Evolutionary conservation across 441 rosid genomes (phyloP), one percentile per base, ranked within the genome.

Genomic region (Corymbia calophylla): DNA sequence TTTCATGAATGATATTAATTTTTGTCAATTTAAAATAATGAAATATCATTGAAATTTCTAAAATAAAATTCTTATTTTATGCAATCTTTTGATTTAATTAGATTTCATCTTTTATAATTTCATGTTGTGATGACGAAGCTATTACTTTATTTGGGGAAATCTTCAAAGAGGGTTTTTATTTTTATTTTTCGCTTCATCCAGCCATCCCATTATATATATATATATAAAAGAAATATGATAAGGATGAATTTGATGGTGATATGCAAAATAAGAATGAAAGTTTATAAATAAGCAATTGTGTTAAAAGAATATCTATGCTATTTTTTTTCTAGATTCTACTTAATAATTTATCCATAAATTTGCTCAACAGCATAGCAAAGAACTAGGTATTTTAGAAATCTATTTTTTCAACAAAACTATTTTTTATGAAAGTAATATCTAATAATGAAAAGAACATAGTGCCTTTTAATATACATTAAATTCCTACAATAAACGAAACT

Each of bases 321-420:
- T 21, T 56, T 56, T 56, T 56, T 56, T 56, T 56, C 4, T 3
- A 58, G 13, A 23, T 9, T 23, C 1, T 25, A 23, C 5, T 23
- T 0, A 6, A 58, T 29, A 21, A 58, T 58, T 58, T 58, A 58
- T 58, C 12, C 29, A 58, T 58, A 39, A 58, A 58, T 58, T 23
- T 58, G 29, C 5, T 23, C 12, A 9, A 23, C 14, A 58, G 5
- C 44, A 35, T 68, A 18, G 14, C 32, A 68, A 68, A 68, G 8
- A 68, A 3, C 47, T 68, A 32, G 6, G 1, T 32, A 15, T 68
- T 23, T 68, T 68, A 19, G 25, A 68, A 68, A 10, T 68, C 6
- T 70, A 2, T 19, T 15, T 21, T 70, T 35, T 70, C 0, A 0
- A 70, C 0, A 18, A 35, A 70, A 70, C 0, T 18, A 9, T 31